Evolutionary conservation across 2,329 filamentous ascomycete genomes (phyloP), one percentile per base, ranked within the genome.

Genomic region (Escovopsis sp.): DNA sequence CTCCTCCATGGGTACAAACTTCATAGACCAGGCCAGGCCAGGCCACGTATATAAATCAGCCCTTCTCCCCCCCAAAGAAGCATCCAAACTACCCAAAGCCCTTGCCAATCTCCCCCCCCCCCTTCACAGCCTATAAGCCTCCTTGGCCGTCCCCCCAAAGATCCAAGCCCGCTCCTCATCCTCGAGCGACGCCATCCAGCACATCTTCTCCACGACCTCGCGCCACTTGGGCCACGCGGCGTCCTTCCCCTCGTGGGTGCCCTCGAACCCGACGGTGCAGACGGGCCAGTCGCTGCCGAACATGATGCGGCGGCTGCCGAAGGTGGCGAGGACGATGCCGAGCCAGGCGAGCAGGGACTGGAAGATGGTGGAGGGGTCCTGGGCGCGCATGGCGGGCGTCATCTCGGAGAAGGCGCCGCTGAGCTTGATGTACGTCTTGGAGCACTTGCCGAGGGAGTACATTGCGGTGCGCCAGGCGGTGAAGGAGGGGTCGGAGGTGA

Each of bases 221-320:
- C 67, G 74, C 88, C 88, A 95, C 51, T 80, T 74, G 31, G 65
- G 63, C 86, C 87, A 94, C 29, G 83, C 78, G 16, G 66, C 61
- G 38, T 70, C 64, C 68, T 1, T 51, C 42, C 14, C 44, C 42
- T 14, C 37, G 35, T 27, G 35, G 12, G 27, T 43, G 25, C 25
- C 37, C 13, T 25, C 35, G 25, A 45, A 43, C 49, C 58, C 52
- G 24, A 85, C 64, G 47, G 85, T 88, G 62, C 86, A 94, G 1
- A 95, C 81, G 2, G 89, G 88, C 89, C 89, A 96, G 60, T 95
- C 87, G 48, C 82, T 88, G 20, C 81, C 88, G 60, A 91, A 95
- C 80, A 96, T 87, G 56, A 91, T 71, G 48, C 85, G 71, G 16
- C 66, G 57, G 0, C 81, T 64, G 2, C 82, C 79, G 54, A 94